A percentile compares a stretch with the other conserved stretches of the same genome.
phyloP scores from a whole-genome alignment of 176 grass and related monocot genomes.

The Coix lacrymajobi region DNA sequence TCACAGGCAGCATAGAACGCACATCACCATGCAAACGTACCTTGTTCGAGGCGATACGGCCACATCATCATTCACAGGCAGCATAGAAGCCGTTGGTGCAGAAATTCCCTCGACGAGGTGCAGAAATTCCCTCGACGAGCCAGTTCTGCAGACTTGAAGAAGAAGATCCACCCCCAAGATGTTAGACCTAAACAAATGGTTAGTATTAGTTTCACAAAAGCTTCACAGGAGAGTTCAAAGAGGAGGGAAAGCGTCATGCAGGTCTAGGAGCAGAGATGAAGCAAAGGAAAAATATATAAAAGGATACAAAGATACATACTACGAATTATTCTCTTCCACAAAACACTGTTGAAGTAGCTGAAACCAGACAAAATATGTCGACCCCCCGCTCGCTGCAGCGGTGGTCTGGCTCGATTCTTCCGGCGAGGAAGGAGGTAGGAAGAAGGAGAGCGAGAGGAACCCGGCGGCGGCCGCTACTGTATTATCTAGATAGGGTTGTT shows the following conservation, averaged over 20 bases:
- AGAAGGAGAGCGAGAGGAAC: too few species aligned
- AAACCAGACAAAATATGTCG: too few species aligned
- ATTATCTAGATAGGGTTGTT: too few species aligned
- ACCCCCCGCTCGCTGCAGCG: too few species aligned
- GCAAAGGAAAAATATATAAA: conserved; percentile 12
- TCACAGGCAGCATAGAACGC: background rate
- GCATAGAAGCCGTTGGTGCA: background rate
- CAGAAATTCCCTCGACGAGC: background rate
- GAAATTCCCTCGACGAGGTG: background rate
- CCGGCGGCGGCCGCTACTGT: too few species aligned
- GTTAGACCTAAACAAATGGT: background rate
- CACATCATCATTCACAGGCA: background rate
- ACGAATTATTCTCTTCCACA: too few species aligned
- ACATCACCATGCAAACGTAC: background rate
- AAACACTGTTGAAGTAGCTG: too few species aligned
- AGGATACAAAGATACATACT: too few species aligned
- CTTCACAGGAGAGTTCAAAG: background rate
- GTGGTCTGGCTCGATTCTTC: too few species aligned
- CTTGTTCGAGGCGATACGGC: conserved; percentile 32
- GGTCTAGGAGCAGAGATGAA: conserved; percentile 28
- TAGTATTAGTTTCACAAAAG: background rate
- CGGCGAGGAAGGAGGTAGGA: too few species aligned
- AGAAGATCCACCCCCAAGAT: background rate
- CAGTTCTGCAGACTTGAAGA: background rate
- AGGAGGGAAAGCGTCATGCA: conserved; percentile 3